Percentiles rank a stretch among this genome's conserved stretches.
Conservation (phyloP, 768 basidiomycete genomes). For the Hysterangium stoloniferum region DNA sequence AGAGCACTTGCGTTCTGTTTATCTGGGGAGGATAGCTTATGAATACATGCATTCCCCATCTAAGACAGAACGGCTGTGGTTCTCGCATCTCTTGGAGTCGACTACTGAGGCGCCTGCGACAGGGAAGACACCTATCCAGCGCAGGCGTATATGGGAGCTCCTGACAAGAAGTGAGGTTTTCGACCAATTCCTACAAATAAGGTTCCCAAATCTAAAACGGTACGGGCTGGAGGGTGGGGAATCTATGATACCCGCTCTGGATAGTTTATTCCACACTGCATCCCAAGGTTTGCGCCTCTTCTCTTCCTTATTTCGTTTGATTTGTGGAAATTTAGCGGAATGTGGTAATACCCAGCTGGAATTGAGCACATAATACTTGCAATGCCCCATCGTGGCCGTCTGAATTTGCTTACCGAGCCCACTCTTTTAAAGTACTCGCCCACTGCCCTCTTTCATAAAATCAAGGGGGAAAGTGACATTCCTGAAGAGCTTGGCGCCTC, state of each 20-base stretch:
- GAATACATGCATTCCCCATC: constrained; percentile 89
- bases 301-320: neutral
- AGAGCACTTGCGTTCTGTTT: constrained; percentile 59
- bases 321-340: too few relatives aligned
- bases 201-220: constrained; percentile 84
- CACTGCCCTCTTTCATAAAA: constrained; percentile 75
- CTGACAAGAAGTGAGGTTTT: constrained; percentile 73
- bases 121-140: constrained; percentile 12
- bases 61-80: constrained; percentile 84
- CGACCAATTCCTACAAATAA: constrained; percentile 77
- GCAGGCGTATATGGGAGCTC: constrained; percentile 56
- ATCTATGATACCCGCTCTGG: constrained; percentile 86
- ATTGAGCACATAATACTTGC: constrained; percentile 67
- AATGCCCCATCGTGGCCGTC: constrained; percentile 84
- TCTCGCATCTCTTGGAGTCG: constrained; percentile 77
- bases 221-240: constrained; percentile 91
- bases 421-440: constrained; percentile 55
- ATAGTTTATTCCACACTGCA: constrained; percentile 63
- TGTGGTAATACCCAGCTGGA: constrained; percentile 35
- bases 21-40: constrained; percentile 81
- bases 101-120: constrained; percentile 18
- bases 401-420: constrained; percentile 71
- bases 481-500: constrained; percentile 58
- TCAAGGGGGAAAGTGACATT: constrained; percentile 69
- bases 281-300: constrained; percentile 37